Percentiles rank a stretch among this genome's conserved stretches.
Conservation (phyloP, 1,284 basidiomycete genomes). For the Kalmanozyma brasiliensis region DNA sequence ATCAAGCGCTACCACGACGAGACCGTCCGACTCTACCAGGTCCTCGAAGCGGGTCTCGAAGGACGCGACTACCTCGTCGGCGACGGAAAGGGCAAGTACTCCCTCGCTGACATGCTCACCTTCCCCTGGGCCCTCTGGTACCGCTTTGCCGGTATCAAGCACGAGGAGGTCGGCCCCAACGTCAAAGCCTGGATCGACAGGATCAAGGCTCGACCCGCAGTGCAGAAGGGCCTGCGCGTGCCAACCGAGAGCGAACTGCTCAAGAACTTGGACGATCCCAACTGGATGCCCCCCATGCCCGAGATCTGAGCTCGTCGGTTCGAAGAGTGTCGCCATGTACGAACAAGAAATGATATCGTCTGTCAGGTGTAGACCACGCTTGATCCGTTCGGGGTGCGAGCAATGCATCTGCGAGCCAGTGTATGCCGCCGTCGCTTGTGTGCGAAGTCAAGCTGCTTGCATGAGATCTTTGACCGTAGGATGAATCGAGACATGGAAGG, state of each 20-base stretch:
- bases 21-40: conserved; percentile 52
- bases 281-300: conserved; percentile 50
- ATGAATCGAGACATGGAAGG: too few relatives aligned
- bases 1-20: conserved; percentile 53
- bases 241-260: conserved; percentile 28
- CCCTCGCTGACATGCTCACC: conserved; percentile 51
- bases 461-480: too few relatives aligned
- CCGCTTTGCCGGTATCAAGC: conserved; percentile 30
- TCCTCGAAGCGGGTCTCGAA: conserved; percentile 47
- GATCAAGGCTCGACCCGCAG: conserved; percentile 34
- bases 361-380: too few relatives aligned
- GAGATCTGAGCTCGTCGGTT: conserved; percentile 24
- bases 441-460: too few relatives aligned
- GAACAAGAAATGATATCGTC: neutral
- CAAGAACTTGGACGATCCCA: conserved; percentile 41
- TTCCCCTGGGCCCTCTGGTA: conserved; percentile 51
- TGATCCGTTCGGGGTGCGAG: too few relatives aligned
- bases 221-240: conserved; percentile 30
- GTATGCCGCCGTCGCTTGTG: too few relatives aligned
- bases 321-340: too few relatives aligned
- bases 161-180: conserved; percentile 37
- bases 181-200: conserved; percentile 48
- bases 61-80: conserved; percentile 57
- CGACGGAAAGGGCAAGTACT: conserved; percentile 54
- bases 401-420: too few relatives aligned